Evolutionary conservation across 2,329 filamentous ascomycete species (phyloP).

Genomic region (Lizonia empirigonia): DNA sequence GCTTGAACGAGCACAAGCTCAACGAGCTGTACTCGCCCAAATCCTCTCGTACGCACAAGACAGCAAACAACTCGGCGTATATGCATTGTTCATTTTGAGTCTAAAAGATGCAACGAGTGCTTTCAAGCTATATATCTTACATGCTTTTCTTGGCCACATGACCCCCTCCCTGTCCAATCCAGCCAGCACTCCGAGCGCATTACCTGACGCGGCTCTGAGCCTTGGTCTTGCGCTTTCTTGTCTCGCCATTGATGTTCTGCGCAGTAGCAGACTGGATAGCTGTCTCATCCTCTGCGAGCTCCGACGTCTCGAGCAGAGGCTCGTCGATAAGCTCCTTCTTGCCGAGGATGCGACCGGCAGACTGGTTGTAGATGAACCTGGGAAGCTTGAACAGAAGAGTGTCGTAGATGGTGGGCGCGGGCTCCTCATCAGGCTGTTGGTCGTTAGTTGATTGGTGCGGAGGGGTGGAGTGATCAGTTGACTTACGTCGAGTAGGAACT

Average conservation of each 20-base stretch:
- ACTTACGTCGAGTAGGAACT: constrained; percentile 87
- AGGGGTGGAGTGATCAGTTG: neutral
- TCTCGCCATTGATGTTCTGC: constrained; percentile 53
- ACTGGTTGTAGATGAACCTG: constrained; percentile 68
- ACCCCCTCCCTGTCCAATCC: neutral
- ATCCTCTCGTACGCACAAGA: no score
- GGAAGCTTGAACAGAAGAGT: constrained; percentile 84
- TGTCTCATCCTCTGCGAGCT: constrained; percentile 47
- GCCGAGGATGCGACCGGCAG: constrained; percentile 51
- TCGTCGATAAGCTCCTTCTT: constrained; percentile 47
- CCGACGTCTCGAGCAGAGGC: constrained; percentile 42
- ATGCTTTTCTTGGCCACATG: neutral
- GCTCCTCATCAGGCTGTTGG: constrained; percentile 75
- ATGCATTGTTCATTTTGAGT: no score
- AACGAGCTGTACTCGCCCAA: no score
- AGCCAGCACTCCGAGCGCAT: neutral
- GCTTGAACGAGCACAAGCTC: no score
- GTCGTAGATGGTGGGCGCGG: constrained; percentile 75
- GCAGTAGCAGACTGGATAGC: constrained; percentile 52
- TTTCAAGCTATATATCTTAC: constrained; percentile 14
- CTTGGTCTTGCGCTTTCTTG: constrained; percentile 49
- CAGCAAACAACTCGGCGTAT: no score
- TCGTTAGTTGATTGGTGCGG: constrained; percentile 25
- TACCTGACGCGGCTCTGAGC: constrained; percentile 34
- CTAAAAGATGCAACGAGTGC: no score